Evolutionary conservation across 2,329 filamentous ascomycete genomes (phyloP).

Genomic region (Cytospora paraplurivora): DNA sequence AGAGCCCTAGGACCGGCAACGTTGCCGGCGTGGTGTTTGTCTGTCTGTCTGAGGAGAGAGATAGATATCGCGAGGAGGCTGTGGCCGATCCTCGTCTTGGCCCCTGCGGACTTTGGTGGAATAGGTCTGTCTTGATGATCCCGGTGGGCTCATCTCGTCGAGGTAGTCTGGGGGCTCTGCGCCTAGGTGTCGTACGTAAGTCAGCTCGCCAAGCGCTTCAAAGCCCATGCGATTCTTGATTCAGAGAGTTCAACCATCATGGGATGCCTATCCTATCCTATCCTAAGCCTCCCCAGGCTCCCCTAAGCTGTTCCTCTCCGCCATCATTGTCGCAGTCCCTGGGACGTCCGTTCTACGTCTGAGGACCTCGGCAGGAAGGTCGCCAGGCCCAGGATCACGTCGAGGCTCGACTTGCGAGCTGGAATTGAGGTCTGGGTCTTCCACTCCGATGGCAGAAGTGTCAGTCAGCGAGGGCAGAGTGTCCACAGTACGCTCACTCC

Average conservation of each 20-base stretch:
- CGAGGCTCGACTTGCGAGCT: no score
- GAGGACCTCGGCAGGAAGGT: no score
- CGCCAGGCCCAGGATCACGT: no score
- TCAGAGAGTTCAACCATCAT: no score
- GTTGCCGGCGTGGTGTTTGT: constrained; percentile 58
- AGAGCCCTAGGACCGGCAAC: constrained; percentile 71
- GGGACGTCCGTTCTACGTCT: no score
- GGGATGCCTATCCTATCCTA: no score
- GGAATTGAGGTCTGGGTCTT: no score
- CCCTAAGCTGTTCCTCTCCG: no score
- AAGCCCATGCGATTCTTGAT: no score
- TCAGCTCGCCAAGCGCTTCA: constrained; percentile 53
- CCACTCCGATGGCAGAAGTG: neutral
- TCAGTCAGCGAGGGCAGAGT: constrained; percentile 3
- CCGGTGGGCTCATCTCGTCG: constrained; percentile 60
- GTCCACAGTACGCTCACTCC: constrained; percentile 5
- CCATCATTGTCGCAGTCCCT: no score
- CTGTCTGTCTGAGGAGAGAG: constrained; percentile 61
- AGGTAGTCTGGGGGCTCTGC: constrained; percentile 66
- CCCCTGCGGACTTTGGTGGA: neutral
- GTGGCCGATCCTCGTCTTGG: constrained; percentile 34
- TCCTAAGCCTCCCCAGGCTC: no score
- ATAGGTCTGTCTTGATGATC: constrained; percentile 7
- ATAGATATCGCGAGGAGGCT: constrained; percentile 60
- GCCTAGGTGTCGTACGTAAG: constrained; percentile 69